phyloP scores from a whole-genome alignment of 768 basidiomycete species.

The Trametes cinnabarina region DNA sequence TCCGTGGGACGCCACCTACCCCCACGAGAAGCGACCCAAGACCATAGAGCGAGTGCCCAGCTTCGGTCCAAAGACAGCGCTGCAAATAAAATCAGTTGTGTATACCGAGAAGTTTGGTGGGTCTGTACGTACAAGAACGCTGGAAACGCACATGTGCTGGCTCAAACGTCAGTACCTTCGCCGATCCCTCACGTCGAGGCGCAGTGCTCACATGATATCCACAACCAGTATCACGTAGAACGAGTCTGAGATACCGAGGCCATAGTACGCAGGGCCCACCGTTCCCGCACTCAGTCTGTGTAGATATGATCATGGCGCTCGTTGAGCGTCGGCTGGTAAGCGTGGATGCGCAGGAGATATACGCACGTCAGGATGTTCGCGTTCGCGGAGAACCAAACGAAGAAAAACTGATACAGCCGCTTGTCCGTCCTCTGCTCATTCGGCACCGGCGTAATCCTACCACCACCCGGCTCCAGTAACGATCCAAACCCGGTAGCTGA shows the following conservation, averaged over 20 bases:
- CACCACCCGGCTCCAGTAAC: too few relatives aligned
- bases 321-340: not conserved
- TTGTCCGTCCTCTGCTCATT: constrained; percentile 50
- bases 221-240: constrained; percentile 41
- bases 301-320: not conserved
- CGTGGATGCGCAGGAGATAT: not conserved
- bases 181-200: not conserved
- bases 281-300: constrained; percentile 48
- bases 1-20: constrained; percentile 24
- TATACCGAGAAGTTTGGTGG: not conserved
- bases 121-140: constrained; percentile 35
- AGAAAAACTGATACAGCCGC: constrained; percentile 63
- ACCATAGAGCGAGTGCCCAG: constrained; percentile 57
- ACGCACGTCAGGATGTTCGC: constrained; percentile 59
- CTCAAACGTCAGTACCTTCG: not conserved
- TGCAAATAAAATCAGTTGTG: constrained; percentile 14
- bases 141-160: constrained; percentile 35
- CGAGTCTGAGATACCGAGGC: constrained; percentile 44
- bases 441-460: constrained; percentile 55
- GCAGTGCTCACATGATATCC: constrained; percentile 39
- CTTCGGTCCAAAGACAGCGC: constrained; percentile 52
- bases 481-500: too few relatives aligned
- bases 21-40: constrained; percentile 52
- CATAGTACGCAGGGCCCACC: constrained; percentile 49
- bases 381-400: constrained; percentile 70